These are phyloP conservation scores for Endocarpon pusillum DNA, from an alignment of 495 filamentous ascomycete species.

Conservation along the genomic window DNA sequence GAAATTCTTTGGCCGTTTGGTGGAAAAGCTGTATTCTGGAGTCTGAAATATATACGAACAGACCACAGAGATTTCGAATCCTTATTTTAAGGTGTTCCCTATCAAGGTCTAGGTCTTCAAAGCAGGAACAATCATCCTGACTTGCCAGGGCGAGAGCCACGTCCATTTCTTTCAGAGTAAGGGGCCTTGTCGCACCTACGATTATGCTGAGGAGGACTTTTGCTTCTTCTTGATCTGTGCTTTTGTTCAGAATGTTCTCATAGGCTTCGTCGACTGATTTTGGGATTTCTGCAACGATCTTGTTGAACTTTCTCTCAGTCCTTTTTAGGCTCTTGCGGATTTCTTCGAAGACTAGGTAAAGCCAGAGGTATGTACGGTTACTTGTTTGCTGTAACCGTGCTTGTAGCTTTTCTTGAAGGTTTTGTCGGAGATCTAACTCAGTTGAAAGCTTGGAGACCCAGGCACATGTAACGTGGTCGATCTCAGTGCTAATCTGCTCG, in stretches of 20 bases:
- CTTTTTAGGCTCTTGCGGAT: constrained; percentile 11
- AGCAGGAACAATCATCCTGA: constrained; percentile 8
- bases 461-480: not conserved
- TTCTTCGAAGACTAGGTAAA: constrained; percentile 19
- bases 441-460: not conserved
- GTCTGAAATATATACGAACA: constrained; percentile 22
- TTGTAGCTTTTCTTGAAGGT: not conserved
- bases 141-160: constrained; percentile 18
- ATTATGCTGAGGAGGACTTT: constrained; percentile 21
- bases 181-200: constrained; percentile 20
- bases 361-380: constrained; percentile 32
- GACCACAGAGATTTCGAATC: constrained; percentile 21
- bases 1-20: constrained; percentile 26
- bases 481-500: not conserved
- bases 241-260: constrained; percentile 20
- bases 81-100: constrained; percentile 9
- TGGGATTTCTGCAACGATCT: constrained; percentile 14
- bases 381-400: not conserved
- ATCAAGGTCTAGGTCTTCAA: constrained; percentile 12
- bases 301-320: constrained; percentile 9
- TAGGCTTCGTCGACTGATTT: constrained; percentile 23
- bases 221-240: constrained; percentile 12
- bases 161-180: constrained; percentile 25
- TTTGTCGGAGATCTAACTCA: constrained; percentile 1
- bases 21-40: constrained; percentile 23